phyloP scores from a whole-genome alignment of 2,329 filamentous ascomycete genomes.

The Zymoseptoria crescenta region DNA sequence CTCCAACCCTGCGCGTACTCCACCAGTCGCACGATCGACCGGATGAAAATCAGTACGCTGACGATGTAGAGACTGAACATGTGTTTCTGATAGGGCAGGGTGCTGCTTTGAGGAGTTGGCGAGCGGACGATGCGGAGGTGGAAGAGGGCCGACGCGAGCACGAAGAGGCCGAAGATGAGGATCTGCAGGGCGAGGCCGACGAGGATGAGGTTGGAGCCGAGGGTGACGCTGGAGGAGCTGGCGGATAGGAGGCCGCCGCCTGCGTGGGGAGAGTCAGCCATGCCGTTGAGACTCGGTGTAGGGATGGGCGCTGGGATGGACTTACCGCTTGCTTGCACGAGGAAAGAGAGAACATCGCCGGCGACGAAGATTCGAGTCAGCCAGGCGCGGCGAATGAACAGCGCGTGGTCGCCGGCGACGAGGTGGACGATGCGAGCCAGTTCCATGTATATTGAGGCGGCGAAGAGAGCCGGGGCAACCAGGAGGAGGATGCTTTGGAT shows the following conservation, averaged over 20 bases:
- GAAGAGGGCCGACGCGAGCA: constrained; percentile 28
- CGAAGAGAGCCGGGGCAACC: constrained; percentile 43
- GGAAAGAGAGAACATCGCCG: constrained; percentile 43
- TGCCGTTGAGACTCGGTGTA: not conserved
- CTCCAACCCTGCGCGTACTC: constrained; percentile 42
- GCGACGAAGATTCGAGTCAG: constrained; percentile 43
- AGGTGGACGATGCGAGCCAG: constrained; percentile 40
- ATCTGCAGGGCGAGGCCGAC: constrained; percentile 45
- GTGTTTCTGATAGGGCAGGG: constrained; percentile 30
- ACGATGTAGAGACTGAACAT: constrained; percentile 38
- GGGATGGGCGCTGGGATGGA: not conserved
- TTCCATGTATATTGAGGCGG: constrained; percentile 45
- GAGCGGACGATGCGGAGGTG: constrained; percentile 19
- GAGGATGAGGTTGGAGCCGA: constrained; percentile 40
- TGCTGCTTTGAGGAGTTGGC: constrained; percentile 8
- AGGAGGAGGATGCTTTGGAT: constrained; percentile 41
- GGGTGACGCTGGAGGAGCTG: constrained; percentile 16
- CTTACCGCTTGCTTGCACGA: constrained; percentile 32
- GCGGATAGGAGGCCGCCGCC: constrained; percentile 7
- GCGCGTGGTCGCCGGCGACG: constrained; percentile 35
- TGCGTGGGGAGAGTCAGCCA: not conserved
- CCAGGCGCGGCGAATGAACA: constrained; percentile 38
- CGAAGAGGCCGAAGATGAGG: constrained; percentile 45
- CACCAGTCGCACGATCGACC: constrained; percentile 42
- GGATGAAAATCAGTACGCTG: constrained; percentile 41